Conservation (phyloP, 306 rosid genomes). For the Herpetospermum pedunculosum region DNA sequence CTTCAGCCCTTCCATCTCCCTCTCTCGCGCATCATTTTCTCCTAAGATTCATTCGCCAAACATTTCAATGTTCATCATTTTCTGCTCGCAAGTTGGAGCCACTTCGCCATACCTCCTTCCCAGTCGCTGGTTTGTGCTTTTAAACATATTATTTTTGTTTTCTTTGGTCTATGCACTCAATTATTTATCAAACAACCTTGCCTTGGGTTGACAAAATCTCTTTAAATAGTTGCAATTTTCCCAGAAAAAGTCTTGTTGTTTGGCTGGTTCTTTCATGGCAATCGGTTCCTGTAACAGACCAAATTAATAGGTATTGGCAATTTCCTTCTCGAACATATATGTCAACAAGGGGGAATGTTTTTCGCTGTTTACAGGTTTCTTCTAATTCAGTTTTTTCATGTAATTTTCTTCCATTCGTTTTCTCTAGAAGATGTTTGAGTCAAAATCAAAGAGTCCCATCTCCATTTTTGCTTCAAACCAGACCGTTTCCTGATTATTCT, state of each 20-base stretch:
- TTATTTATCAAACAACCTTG: no score
- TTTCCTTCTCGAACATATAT: background rate
- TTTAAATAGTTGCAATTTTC: background rate
- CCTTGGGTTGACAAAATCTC: no score
- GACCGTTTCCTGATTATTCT: conserved; percentile 84
- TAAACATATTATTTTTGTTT: no score
- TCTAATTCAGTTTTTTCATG: conserved; percentile 9
- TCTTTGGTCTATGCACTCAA: no score
- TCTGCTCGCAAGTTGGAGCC: no score
- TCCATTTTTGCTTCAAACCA: conserved; percentile 24
- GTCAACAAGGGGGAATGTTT: background rate
- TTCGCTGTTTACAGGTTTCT: conserved; percentile 11
- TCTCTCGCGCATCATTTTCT: no score
- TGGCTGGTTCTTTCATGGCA: background rate
- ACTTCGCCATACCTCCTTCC: no score
- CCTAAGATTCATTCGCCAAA: no score
- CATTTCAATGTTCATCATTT: no score
- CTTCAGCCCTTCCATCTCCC: no score
- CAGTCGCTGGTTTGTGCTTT: no score
- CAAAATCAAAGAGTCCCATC: conserved; percentile 11
- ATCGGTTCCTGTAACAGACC: background rate
- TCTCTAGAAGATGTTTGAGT: conserved; percentile 14
- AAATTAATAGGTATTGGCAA: background rate
- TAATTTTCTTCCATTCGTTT: conserved; percentile 10
- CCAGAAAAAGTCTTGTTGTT: background rate